phyloP scores from a whole-genome alignment of 208 protist species.

The Crithidia acanthocephali region DNA sequence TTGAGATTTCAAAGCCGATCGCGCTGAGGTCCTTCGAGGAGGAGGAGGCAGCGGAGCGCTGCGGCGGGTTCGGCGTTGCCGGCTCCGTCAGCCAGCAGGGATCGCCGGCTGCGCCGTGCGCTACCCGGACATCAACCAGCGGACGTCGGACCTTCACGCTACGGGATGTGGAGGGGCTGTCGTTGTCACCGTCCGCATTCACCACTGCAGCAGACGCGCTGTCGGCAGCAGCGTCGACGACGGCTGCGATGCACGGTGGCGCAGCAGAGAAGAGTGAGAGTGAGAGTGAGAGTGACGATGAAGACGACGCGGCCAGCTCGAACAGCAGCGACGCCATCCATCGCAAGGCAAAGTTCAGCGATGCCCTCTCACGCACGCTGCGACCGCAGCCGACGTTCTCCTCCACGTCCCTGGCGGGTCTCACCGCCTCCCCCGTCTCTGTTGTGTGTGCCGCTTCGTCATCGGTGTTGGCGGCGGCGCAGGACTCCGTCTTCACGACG shows the following conservation, averaged over 20 bases:
- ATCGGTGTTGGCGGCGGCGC: not conserved
- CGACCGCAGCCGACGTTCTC: conserved; percentile 13
- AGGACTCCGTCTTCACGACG: not conserved
- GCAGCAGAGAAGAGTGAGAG: too few species aligned
- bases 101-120: too few species aligned
- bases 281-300: not conserved
- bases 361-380: conserved; percentile 1
- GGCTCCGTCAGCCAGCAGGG: not conserved
- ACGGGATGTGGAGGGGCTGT: not conserved
- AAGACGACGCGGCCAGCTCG: not conserved
- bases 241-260: too few species aligned
- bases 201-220: not conserved
- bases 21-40: conserved; percentile 36
- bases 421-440: not conserved
- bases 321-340: not conserved
- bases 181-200: too few species aligned
- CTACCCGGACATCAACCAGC: not conserved
- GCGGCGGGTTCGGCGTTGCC: too few species aligned
- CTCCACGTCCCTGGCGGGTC: not conserved
- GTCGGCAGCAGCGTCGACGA: too few species aligned
- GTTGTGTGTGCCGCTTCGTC: not conserved
- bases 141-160: conserved; percentile 1
- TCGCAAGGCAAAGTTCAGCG: not conserved
- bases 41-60: not conserved
- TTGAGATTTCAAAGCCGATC: conserved; percentile 51